phyloP scores from a whole-genome alignment of 2,329 filamentous ascomycete genomes.

The Microdochium bolleyi region DNA sequence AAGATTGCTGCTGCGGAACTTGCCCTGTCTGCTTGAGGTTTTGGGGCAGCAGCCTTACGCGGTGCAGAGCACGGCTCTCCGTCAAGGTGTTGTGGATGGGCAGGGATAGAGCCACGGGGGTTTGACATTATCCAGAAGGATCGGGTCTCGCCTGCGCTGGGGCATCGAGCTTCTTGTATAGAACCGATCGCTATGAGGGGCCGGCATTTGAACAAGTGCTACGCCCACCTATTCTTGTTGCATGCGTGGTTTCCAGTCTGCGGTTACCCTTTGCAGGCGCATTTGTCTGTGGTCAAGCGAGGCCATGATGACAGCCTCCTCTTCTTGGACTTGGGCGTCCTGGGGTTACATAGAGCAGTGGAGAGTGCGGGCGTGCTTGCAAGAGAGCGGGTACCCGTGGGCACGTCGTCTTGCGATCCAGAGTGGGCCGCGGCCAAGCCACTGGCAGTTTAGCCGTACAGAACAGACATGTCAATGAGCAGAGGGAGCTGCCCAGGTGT shows the following conservation, averaged over 20 bases:
- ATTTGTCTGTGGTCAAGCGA: not conserved
- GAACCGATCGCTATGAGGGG: not conserved
- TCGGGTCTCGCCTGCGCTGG: not conserved
- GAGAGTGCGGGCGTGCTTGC: not conserved
- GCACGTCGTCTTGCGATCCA: not conserved
- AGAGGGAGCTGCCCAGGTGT: not conserved
- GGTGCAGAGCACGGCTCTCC: not conserved
- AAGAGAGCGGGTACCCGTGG: not conserved
- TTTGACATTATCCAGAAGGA: slow-evolving; percentile 1
- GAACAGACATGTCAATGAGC: not conserved
- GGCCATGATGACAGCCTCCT: not conserved
- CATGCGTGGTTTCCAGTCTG: not conserved
- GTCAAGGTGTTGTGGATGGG: not conserved
- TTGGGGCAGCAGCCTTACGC: not conserved
- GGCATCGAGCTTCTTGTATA: not conserved
- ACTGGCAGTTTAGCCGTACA: not conserved
- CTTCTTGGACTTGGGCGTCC: not conserved
- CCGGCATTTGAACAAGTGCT: not conserved
- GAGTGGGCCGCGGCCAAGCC: not conserved
- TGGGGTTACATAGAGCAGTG: not conserved
- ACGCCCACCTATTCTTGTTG: not conserved
- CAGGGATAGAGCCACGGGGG: not conserved
- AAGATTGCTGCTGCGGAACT: not conserved
- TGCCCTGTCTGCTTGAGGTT: not conserved
- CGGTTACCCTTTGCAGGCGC: not conserved